Conservation (phyloP, 768 basidiomycete species). For the Clitopilus hobsonii region DNA sequence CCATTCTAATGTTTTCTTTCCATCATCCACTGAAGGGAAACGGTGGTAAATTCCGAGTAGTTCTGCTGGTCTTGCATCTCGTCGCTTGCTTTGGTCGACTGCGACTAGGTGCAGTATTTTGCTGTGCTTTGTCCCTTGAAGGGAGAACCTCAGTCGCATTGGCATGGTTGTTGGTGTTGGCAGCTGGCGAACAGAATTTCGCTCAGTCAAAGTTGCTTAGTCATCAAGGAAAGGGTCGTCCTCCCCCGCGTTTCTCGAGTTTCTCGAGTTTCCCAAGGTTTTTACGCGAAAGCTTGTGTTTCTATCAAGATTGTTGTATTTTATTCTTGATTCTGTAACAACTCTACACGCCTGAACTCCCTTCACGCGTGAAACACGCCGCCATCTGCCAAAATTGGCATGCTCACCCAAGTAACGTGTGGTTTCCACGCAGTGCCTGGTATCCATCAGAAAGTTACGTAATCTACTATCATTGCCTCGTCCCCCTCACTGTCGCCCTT, state of each 20-base stretch:
- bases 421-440: background rate
- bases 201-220: background rate
- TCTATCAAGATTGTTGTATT: too few species aligned
- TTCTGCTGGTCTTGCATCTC: slow-evolving; percentile 86
- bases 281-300: too few species aligned
- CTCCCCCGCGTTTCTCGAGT: too few species aligned
- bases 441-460: background rate
- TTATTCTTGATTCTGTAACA: too few species aligned
- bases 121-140: slow-evolving; percentile 72
- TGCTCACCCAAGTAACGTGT: background rate
- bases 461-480: slow-evolving; percentile 1
- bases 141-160: slow-evolving; percentile 79
- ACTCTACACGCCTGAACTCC: too few species aligned
- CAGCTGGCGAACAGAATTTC: background rate
- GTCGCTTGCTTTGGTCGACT: slow-evolving; percentile 60
- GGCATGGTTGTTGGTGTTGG: slow-evolving; percentile 47
- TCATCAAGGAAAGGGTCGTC: too few species aligned
- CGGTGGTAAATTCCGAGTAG: slow-evolving; percentile 84
- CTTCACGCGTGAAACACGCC: too few species aligned
- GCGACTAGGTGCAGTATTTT: slow-evolving; percentile 86
- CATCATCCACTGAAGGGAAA: slow-evolving; percentile 40
- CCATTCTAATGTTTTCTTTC: slow-evolving; percentile 80
- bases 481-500: background rate
- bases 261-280: too few species aligned
- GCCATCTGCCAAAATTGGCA: background rate